Evolutionary conservation across 2,329 filamentous ascomycete genomes (phyloP).

Genomic region (Polytolypa hystricis): DNA sequence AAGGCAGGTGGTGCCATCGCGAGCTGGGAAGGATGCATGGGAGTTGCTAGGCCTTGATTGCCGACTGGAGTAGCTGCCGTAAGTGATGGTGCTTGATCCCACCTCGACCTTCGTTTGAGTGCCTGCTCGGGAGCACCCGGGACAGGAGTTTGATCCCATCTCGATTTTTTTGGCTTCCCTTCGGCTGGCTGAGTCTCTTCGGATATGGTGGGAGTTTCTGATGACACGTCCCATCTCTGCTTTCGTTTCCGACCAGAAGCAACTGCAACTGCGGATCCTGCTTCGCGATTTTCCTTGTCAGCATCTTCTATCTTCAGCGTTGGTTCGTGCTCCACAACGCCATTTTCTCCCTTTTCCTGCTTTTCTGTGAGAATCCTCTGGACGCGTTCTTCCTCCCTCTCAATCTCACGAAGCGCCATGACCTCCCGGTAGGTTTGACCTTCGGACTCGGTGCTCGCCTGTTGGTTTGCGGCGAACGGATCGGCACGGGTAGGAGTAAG

Average conservation of each 20-base stretch:
- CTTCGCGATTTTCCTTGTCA: constrained; percentile 63
- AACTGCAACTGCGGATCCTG: constrained; percentile 54
- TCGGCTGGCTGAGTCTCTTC: constrained; percentile 42
- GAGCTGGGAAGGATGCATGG: constrained; percentile 60
- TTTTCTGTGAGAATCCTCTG: constrained; percentile 68
- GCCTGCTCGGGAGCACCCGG: constrained; percentile 46
- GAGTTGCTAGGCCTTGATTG: constrained; percentile 63
- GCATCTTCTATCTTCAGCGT: constrained; percentile 56
- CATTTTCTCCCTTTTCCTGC: constrained; percentile 47
- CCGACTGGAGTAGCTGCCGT: constrained; percentile 60
- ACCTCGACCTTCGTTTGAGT: constrained; percentile 69
- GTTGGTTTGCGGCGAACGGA: constrained; percentile 66
- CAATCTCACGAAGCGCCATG: constrained; percentile 82
- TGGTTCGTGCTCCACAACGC: constrained; percentile 55
- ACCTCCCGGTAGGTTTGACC: constrained; percentile 78
- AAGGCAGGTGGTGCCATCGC: constrained; percentile 51
- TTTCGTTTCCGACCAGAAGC: constrained; percentile 67
- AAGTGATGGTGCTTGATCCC: constrained; percentile 73
- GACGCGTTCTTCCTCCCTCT: constrained; percentile 87
- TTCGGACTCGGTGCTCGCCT: constrained; percentile 55
- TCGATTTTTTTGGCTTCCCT: constrained; percentile 60
- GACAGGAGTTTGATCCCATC: constrained; percentile 77
- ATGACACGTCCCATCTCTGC: constrained; percentile 86
- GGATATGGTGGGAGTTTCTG: constrained; percentile 42
- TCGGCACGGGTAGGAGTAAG: constrained; percentile 79